Base-by-base conservation (phyloP, 108 stramenopile genomes). In the Nitzschia sp. region DNA sequence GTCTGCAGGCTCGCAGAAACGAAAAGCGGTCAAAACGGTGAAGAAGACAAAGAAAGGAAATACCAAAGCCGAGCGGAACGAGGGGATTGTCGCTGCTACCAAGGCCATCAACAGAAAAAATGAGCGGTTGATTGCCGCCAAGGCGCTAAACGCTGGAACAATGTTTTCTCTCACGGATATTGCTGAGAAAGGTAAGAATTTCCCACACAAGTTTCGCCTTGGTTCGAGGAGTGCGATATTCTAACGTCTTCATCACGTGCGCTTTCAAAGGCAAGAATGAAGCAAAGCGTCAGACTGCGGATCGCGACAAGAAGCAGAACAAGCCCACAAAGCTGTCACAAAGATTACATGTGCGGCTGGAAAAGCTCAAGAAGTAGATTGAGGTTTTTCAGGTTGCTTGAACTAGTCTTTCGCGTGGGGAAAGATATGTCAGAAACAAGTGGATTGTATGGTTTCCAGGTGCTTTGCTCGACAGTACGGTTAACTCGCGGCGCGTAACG, bases 101-200 rank as follows among this genome's bases (percentile, higher is more conserved):
- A 91, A 92, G 72, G 82, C 80, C 25, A 92, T 95, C 65, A 92
- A 90, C 65, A 61, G 70, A 4, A 90, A 86, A 63, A 95, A 89
- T 65, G 91, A 95, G 76, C 46, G 84, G 32, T 36, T 81, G 19
- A 85, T 91, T 65, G 88, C 91, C 17, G 86, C 91, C 31, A 82
- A 87, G 38, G 94, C 94, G 8, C 65, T 88, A 15, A 77, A 76
- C 36, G 59, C 78, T 3, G 90, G 89, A 2, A 62, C 71, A 19
- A 80, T 59, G 35, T 95, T 95, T 54, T 89, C 80, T 68, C 66
- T 92, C 2, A 81, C 64, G 33, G 93, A 95, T 70, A 72, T 95
- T 54, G 72, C 83, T 36, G 71, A 81, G 64, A 75, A 78, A 35
- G 93, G 93, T 38, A 81, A 66, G n/a, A 53, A 75, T 2, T 31